A percentile compares a stretch with the other conserved stretches of the same genome.
phyloP scores from a whole-genome alignment of 495 filamentous ascomycete genomes.

The Astrothelium subdiscretum region DNA sequence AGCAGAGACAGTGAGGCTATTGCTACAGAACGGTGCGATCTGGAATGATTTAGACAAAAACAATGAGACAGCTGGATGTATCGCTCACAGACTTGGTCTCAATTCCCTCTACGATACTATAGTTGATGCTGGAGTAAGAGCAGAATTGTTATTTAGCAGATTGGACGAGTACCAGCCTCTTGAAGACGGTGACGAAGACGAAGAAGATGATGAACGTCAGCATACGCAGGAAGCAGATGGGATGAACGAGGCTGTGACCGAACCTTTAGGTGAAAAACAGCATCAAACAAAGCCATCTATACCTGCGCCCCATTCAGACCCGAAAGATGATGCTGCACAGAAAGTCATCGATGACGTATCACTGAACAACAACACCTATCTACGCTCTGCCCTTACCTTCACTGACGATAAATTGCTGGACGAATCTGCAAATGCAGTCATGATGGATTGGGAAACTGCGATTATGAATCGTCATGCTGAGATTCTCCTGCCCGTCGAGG shows the following conservation, averaged over 20 bases:
- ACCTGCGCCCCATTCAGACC: background rate
- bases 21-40: slow-evolving; percentile 80
- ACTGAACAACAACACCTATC: slow-evolving; percentile 50
- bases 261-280: background rate
- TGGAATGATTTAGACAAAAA: slow-evolving; percentile 90
- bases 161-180: slow-evolving; percentile 54
- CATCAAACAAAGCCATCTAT: background rate
- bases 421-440: slow-evolving; percentile 72
- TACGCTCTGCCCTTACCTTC: slow-evolving; percentile 68
- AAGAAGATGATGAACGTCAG: slow-evolving; percentile 28
- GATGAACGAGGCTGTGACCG: background rate
- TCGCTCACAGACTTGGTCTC: slow-evolving; percentile 61
- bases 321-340: background rate
- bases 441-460: slow-evolving; percentile 93
- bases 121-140: slow-evolving; percentile 84
- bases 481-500: slow-evolving; percentile 44
- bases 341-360: background rate
- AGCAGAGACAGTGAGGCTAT: slow-evolving; percentile 54
- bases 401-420: slow-evolving; percentile 66
- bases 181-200: slow-evolving; percentile 42
- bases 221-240: slow-evolving; percentile 10
- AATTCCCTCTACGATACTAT: slow-evolving; percentile 69
- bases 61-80: slow-evolving; percentile 83
- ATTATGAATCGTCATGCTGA: slow-evolving; percentile 76
- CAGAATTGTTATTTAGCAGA: slow-evolving; percentile 61